A percentile compares a stretch with the other conserved stretches of the same genome.
Conservation (phyloP, 495 filamentous ascomycete genomes). For the Chaetomidium leptoderma region DNA sequence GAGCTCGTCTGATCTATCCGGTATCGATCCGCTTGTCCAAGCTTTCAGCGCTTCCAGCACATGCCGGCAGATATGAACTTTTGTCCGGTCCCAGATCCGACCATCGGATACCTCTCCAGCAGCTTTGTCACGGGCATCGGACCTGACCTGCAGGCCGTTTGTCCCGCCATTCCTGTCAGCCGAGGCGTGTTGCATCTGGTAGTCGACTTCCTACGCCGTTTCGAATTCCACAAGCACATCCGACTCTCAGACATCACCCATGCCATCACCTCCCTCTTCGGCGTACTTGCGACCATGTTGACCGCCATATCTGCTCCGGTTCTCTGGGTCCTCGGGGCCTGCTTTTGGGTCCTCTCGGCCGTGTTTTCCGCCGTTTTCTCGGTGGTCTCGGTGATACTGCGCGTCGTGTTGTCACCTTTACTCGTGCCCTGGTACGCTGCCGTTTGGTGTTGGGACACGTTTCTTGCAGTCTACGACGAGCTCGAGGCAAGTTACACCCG, state of each 20-base stretch:
- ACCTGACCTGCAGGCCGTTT: neutral
- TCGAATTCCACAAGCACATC: too few species aligned
- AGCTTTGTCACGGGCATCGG: too few species aligned
- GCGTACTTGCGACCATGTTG: neutral
- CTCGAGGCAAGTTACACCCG: neutral
- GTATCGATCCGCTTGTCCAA: neutral
- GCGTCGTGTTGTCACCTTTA: neutral
- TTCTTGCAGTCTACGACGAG: neutral
- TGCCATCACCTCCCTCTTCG: neutral
- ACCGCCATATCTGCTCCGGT: neutral
- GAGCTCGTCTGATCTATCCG: neutral
- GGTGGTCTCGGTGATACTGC: neutral
- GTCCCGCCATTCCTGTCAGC: neutral
- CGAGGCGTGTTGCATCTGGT: neutral
- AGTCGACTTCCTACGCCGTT: neutral
- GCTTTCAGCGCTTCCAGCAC: neutral
- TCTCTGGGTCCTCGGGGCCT: neutral
- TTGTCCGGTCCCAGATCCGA: neutral
- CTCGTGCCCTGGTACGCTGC: neutral
- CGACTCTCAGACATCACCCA: neutral
- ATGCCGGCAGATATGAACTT: neutral
- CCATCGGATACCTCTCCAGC: neutral
- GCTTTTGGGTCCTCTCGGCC: neutral
- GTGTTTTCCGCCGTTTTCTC: neutral
- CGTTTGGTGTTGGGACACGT: neutral